These are phyloP conservation scores for Rubia tinctorum DNA, from an alignment of 305 asterid species.

Conservation along the genomic window DNA sequence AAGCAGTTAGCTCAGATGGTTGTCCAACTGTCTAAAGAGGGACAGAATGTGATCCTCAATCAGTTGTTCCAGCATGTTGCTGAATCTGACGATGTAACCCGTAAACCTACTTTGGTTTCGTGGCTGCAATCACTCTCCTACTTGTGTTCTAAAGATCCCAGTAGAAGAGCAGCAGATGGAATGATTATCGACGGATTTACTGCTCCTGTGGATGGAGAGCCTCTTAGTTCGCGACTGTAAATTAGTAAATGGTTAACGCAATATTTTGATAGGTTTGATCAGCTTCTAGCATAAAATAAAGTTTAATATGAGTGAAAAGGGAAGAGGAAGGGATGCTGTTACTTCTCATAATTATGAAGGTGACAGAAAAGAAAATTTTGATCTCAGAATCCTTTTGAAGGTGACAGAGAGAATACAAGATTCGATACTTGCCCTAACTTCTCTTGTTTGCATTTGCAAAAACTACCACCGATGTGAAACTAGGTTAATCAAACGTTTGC, in stretches of 20 bases:
- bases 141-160: constrained; percentile 44
- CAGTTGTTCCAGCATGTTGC: constrained; percentile 6
- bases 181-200: neutral
- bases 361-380: neutral
- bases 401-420: neutral
- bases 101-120: constrained; percentile 80
- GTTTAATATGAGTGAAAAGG: neutral
- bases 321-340: neutral
- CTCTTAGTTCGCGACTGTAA: constrained; percentile 14
- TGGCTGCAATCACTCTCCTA: constrained; percentile 91
- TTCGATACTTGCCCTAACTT: neutral
- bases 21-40: constrained; percentile 22
- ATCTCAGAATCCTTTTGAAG: neutral
- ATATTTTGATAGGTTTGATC: neutral
- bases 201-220: constrained; percentile 21
- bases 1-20: constrained; percentile 68
- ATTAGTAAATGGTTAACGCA: neutral
- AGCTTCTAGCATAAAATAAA: neutral
- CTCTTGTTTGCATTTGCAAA: constrained; percentile 1
- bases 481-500: neutral
- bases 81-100: constrained; percentile 61
- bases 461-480: neutral
- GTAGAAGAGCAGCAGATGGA: neutral
- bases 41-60: constrained; percentile 27
- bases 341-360: neutral